phyloP scores from a whole-genome alignment of 2,329 filamentous ascomycete species.

The Colletotrichum eleusines region DNA sequence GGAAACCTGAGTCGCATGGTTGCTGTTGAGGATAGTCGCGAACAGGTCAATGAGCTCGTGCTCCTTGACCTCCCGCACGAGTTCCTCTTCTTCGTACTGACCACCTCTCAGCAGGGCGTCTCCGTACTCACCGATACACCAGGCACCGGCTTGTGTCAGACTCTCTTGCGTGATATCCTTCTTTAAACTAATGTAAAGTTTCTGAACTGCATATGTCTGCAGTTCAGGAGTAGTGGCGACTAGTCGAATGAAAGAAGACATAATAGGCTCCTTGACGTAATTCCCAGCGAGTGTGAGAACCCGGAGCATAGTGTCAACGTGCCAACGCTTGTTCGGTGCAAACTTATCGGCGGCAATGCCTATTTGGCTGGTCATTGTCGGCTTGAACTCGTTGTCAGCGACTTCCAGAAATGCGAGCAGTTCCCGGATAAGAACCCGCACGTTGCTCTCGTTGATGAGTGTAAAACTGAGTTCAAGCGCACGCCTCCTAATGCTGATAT shows the following conservation, averaged over 20 bases:
- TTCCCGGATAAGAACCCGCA: conserved; percentile 92
- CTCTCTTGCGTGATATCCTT: conserved; percentile 99
- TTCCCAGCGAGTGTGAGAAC: conserved; percentile 94
- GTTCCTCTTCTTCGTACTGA: conserved; percentile 93
- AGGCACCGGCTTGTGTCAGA: conserved; percentile 90
- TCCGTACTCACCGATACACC: conserved; percentile 98
- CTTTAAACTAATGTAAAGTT: conserved; percentile 89
- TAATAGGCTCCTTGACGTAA: conserved; percentile 96
- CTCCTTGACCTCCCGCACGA: conserved; percentile 84
- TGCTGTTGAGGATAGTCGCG: conserved; percentile 90
- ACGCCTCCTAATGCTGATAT: conserved; percentile 95
- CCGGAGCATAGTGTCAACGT: conserved; percentile 96
- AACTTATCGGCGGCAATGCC: conserved; percentile 96
- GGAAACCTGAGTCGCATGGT: conserved; percentile 89
- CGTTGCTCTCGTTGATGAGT: conserved; percentile 95
- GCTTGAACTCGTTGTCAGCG: conserved; percentile 98
- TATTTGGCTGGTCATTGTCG: conserved; percentile 98
- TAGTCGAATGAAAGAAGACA: conserved; percentile 95
- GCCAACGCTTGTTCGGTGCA: conserved; percentile 97
- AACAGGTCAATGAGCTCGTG: conserved; percentile 95
- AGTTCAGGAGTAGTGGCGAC: conserved; percentile 95
- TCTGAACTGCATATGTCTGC: conserved; percentile 96
- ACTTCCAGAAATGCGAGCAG: conserved; percentile 95
- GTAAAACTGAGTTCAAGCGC: conserved; percentile 99
- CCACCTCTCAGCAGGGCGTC: conserved; percentile 90